A percentile compares a stretch with the other conserved stretches of the same genome.
Evolutionary conservation across 164 flowering plant species (phyloP).

Genomic region (Nymphaea colorata): DNA sequence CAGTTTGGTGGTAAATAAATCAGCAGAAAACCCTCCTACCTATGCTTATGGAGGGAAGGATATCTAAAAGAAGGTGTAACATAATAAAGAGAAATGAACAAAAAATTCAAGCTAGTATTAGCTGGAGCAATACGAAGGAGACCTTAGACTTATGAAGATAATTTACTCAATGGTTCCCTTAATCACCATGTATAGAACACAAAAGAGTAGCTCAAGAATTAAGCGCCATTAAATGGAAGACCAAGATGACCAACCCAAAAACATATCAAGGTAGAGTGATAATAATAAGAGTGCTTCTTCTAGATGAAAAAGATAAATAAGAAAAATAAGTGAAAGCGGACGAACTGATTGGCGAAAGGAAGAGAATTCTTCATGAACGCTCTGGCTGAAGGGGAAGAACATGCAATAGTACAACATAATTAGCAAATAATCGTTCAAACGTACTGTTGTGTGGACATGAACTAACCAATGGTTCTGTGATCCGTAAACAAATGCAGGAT

Average conservation of each 20-base stretch:
- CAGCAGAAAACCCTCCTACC: no score
- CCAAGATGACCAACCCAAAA: no score
- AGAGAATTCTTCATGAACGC: not conserved
- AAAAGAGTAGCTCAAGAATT: no score
- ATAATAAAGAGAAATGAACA: not conserved
- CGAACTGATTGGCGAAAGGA: not conserved
- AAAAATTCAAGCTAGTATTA: not conserved
- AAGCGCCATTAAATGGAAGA: no score
- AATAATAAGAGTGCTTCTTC: no score
- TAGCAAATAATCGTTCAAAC: not conserved
- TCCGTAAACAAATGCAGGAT: constrained; percentile 14
- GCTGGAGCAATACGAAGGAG: not conserved
- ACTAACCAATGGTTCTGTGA: no score
- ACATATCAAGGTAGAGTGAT: no score
- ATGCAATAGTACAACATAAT: not conserved
- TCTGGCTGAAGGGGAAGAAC: not conserved
- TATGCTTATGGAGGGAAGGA: not conserved
- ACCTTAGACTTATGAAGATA: no score
- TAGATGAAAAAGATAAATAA: no score
- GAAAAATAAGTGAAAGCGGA: no score
- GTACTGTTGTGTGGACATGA: not conserved
- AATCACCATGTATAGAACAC: no score
- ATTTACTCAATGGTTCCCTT: no score
- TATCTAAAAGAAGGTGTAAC: not conserved
- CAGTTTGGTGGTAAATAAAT: not conserved